Conservation (phyloP, 2,329 filamentous ascomycete genomes). For the Chaetomium sp. region DNA sequence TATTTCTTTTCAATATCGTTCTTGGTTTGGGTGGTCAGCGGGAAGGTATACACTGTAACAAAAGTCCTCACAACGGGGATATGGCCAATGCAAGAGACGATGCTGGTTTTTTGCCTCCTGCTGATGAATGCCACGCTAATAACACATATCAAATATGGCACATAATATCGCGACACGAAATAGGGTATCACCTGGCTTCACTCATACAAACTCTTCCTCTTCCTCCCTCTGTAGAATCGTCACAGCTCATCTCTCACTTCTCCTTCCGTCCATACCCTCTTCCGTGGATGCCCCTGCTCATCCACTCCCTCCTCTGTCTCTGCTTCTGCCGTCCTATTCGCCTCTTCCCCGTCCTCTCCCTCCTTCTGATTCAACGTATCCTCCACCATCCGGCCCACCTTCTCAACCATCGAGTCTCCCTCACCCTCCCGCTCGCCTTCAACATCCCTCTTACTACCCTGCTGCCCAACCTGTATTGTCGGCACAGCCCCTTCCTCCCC, state of each 20-base stretch:
- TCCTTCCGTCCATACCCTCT: slow-evolving; percentile 53
- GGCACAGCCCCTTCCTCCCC: slow-evolving; percentile 38
- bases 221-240: not conserved
- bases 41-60: too few species aligned
- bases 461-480: slow-evolving; percentile 41
- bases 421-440: slow-evolving; percentile 24
- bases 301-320: slow-evolving; percentile 18
- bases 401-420: slow-evolving; percentile 41
- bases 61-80: too few species aligned
- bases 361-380: slow-evolving; percentile 25
- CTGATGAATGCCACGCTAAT: too few species aligned
- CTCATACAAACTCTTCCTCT: not conserved
- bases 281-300: slow-evolving; percentile 48
- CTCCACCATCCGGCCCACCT: slow-evolving; percentile 45
- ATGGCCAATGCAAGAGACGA: too few species aligned
- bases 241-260: slow-evolving; percentile 28
- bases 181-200: slow-evolving; percentile 1
- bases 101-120: too few species aligned
- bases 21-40: too few species aligned
- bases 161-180: too few species aligned
- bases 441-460: slow-evolving; percentile 18
- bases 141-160: too few species aligned
- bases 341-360: slow-evolving; percentile 29
- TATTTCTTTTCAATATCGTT: too few species aligned
- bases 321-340: slow-evolving; percentile 17